A percentile compares a stretch with the other conserved stretches of the same genome.
Conservation (phyloP, 1,139 yeast species). For the Lodderomyces parapsilosis region DNA sequence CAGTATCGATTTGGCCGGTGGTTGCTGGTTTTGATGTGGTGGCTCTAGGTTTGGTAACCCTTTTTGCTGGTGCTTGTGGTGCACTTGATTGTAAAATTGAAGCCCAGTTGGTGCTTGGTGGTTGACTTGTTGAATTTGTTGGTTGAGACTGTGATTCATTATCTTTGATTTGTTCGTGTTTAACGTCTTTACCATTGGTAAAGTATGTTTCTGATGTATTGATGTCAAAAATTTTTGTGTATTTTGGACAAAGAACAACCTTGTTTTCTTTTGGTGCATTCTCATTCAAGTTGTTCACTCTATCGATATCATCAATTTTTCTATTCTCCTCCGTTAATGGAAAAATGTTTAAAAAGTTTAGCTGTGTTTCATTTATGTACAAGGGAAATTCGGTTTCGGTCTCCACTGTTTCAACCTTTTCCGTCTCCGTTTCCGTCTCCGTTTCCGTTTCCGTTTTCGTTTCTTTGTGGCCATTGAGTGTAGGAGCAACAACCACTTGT, state of each 20-base stretch:
- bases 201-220: constrained; percentile 9
- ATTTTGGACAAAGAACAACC: constrained; percentile 15
- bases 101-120: constrained; percentile 23
- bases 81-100: constrained; percentile 23
- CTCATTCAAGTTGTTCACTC: constrained; percentile 17
- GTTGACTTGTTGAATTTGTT: constrained; percentile 1
- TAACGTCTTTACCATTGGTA: constrained; percentile 8
- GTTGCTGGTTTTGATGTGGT: constrained; percentile 8
- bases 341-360: constrained; percentile 14
- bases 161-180: neutral
- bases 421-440: no score
- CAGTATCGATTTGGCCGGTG: constrained; percentile 3
- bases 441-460: no score
- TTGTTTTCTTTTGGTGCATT: constrained; percentile 12
- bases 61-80: constrained; percentile 13
- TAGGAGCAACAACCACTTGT: neutral
- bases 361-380: constrained; percentile 19
- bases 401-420: neutral
- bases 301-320: constrained; percentile 8
- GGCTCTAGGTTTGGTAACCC: neutral
- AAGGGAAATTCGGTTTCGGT: constrained; percentile 14
- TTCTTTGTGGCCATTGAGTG: constrained; percentile 4
- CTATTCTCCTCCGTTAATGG: constrained; percentile 8
- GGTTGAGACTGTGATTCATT: constrained; percentile 1
- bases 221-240: constrained; percentile 18